A percentile compares a stretch with the other conserved stretches of the same genome.
These are phyloP conservation scores for Aspergillus haitiensis DNA, from an alignment of 495 filamentous ascomycete species.

Conservation along the genomic window DNA sequence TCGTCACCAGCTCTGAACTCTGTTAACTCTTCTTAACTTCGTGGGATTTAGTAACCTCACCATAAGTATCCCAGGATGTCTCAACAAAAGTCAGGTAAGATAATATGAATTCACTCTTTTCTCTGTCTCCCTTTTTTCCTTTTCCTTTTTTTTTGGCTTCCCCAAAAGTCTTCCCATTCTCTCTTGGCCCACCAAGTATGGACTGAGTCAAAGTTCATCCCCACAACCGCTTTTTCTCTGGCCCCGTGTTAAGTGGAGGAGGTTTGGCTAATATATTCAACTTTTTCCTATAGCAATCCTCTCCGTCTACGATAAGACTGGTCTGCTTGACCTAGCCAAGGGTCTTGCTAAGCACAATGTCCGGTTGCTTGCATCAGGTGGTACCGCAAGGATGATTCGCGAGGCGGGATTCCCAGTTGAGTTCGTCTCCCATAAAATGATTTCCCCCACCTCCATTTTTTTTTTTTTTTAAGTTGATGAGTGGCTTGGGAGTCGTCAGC, in stretches of 20 bases:
- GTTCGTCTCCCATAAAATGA: slow-evolving; percentile 49
- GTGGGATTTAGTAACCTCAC: slow-evolving; percentile 26
- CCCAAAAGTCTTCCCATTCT: slow-evolving; percentile 16
- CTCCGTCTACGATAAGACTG: slow-evolving; percentile 98
- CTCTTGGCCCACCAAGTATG: slow-evolving; percentile 17
- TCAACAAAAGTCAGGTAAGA: slow-evolving; percentile 48
- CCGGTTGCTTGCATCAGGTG: slow-evolving; percentile 88
- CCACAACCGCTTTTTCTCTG: slow-evolving; percentile 23
- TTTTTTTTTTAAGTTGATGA: slow-evolving; percentile 1
- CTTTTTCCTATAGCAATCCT: slow-evolving; percentile 69
- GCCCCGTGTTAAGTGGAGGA: slow-evolving; percentile 8
- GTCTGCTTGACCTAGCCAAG: slow-evolving; percentile 92
- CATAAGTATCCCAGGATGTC: slow-evolving; percentile 37
- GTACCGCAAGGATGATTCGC: slow-evolving; percentile 90
- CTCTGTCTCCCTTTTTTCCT: not conserved
- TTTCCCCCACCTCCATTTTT: no score
- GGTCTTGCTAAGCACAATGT: slow-evolving; percentile 89
- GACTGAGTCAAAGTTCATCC: slow-evolving; percentile 20
- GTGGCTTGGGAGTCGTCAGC: not conserved
- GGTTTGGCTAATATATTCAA: slow-evolving; percentile 13
- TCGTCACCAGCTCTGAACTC: slow-evolving; percentile 16
- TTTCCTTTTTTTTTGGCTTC: not conserved
- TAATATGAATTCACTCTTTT: slow-evolving; percentile 12
- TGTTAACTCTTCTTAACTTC: slow-evolving; percentile 9
- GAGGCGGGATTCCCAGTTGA: slow-evolving; percentile 93